Base-by-base conservation (phyloP, 768 basidiomycete genomes). In the Bullera alba region DNA sequence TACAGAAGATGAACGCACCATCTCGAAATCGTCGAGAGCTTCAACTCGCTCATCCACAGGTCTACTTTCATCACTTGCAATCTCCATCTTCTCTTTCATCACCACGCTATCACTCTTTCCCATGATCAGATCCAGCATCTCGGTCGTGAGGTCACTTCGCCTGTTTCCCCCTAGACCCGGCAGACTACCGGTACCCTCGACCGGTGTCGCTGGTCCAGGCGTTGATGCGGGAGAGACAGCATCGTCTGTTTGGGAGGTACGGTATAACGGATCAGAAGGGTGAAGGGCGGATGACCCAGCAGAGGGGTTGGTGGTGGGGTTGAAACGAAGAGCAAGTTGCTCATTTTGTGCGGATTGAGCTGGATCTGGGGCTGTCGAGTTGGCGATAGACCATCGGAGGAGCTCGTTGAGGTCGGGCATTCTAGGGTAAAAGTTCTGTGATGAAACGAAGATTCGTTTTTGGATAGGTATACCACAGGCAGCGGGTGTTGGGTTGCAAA, bases 1-100 rank as follows among this genome's bases (percentile, higher is more conserved):
- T 7, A 38, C 26, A 21, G 5, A n/a, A n/a, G n/a, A n/a, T 7
- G n/a, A 25, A 61, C 70, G 53, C 21, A 71, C 69, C 67, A 74
- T 70, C 46, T 74, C 73, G 34, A 74, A 70, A 52, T 74, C 70
- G 51, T 74, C 73, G 30, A 74, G 51, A 1, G 73, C 73, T 36
- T 67, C 59, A 41, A 71, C 65, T 15, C 71, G 46, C 25, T 73
- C 57, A 10, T 70, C 70, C 15, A 70, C 50, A 5, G 46, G 37
- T 10, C 56, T 55, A 4, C 16, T 51, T 48, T 73, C 65, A 46
- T 73, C 69, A 15, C 65, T 27, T 1, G 71, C 71, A 45, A 63
- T 53, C 5, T 50, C 63, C 60, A 74, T 61, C 50, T 72, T 70
- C 61, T 74, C 73, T 56, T 69, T 67, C 71, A 74, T 74, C 10